These are phyloP conservation scores for Arthrobotrys sphaeroides DNA, from an alignment of 2,329 filamentous ascomycete genomes.

Conservation along the genomic window DNA sequence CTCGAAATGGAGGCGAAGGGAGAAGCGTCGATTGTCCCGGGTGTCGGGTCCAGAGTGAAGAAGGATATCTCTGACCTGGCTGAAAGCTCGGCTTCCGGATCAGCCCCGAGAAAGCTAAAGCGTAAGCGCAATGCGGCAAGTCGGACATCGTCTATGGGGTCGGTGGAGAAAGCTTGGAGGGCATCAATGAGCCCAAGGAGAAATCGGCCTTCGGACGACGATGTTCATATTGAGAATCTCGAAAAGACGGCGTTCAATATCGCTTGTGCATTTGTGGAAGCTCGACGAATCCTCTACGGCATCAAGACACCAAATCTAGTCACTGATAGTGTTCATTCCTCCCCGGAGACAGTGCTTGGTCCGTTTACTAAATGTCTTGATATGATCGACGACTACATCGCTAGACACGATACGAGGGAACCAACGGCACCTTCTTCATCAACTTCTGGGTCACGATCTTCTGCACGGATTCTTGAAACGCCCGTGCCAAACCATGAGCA, in stretches of 20 bases:
- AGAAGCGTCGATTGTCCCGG: slow-evolving; percentile 57
- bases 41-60: slow-evolving; percentile 58
- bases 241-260: slow-evolving; percentile 68
- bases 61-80: slow-evolving; percentile 57
- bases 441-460: background rate
- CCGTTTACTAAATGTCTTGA: slow-evolving; percentile 67
- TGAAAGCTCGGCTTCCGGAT: slow-evolving; percentile 57
- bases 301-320: slow-evolving; percentile 58
- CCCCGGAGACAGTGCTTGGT: slow-evolving; percentile 60
- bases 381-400: slow-evolving; percentile 70
- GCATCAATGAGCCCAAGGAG: slow-evolving; percentile 65
- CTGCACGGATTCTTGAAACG: slow-evolving; percentile 28
- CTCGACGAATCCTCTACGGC: slow-evolving; percentile 68
- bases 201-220: slow-evolving; percentile 61
- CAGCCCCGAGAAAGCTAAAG: slow-evolving; percentile 63
- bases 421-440: slow-evolving; percentile 16
- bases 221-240: slow-evolving; percentile 63
- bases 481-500: slow-evolving; percentile 36
- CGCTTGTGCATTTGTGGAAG: slow-evolving; percentile 66
- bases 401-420: slow-evolving; percentile 65
- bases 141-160: slow-evolving; percentile 61
- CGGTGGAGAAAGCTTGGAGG: slow-evolving; percentile 62
- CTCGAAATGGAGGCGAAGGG: slow-evolving; percentile 58
- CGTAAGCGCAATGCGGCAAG: slow-evolving; percentile 67
- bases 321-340: slow-evolving; percentile 13